Base-by-base conservation (phyloP, 495 filamentous ascomycete genomes). In the Penicillium paradoxum region DNA sequence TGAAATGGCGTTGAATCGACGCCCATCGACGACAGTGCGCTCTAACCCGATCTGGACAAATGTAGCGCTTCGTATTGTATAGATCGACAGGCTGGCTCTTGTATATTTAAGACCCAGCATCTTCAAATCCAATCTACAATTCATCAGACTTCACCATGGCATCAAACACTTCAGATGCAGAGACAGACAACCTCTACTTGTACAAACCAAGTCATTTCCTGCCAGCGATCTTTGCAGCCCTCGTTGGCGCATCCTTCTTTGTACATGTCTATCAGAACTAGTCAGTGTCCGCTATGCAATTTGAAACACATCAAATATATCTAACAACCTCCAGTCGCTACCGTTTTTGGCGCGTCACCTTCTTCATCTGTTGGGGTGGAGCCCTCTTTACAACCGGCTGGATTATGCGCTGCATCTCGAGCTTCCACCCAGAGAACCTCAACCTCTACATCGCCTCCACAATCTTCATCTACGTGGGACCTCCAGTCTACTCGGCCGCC, bases 401-500 rank as follows among this genome's bases (percentile, higher is more conserved):
- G 69, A 66, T 68, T 18, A 58, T 69, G 1, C 66, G 77, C 4
- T 61, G 57, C 21, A 50, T 73, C 44, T 73, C 72, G 9, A 69
- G 65, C 58, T 65, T 69, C 44, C 53, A 76, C 22, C 56, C 61
- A 11, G 21, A 27, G 0, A 67, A 76, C 18, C 27, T 64, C 3
- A 60, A 64, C 9, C 69, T 79, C 7, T 85, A 78, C 51, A 73
- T 82, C 43, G 71, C 74, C 39, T 77, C 81, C 57, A 67, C 70
- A 0, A 43, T 79, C 33, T 73, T 80, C 49, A 72, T 82, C 29
- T 76, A 81, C 30, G 59, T 79, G 2, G 76, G 74, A 1, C 80
- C 79, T 9, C 79, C 77, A 1, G 59, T 82, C 17, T 79, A 76
- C 59, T 80, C 81, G 0, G 81, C 81, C 8, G 74, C 80, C 0